These are phyloP conservation scores for Microdochium trichocladiopsis DNA, from an alignment of 2,329 filamentous ascomycete genomes.

Conservation along the genomic window DNA sequence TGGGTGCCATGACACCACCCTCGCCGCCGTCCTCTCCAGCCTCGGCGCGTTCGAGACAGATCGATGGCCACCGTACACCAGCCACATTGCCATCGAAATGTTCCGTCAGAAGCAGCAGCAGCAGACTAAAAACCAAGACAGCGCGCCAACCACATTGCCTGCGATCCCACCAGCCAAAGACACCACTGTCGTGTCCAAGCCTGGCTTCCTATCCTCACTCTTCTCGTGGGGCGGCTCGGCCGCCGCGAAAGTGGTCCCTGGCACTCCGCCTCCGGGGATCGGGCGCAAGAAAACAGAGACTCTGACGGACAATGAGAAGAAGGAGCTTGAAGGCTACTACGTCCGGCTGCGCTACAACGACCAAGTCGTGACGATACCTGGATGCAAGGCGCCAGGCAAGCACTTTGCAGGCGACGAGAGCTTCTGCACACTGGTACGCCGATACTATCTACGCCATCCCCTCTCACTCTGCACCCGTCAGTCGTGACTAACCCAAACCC, in stretches of 20 bases:
- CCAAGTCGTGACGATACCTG: conserved; percentile 70
- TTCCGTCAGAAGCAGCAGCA: conserved; percentile 51
- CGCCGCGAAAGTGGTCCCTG: conserved; percentile 12
- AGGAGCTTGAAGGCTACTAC: conserved; percentile 67
- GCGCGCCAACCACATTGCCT: conserved; percentile 16
- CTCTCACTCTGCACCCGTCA: background rate
- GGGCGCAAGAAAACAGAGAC: conserved; percentile 51
- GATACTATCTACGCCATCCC: background rate
- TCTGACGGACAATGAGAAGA: conserved; percentile 49
- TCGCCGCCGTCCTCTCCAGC: conserved; percentile 71
- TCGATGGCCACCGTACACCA: conserved; percentile 89
- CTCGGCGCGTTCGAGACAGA: conserved; percentile 69
- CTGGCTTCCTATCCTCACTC: conserved; percentile 24
- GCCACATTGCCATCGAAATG: conserved; percentile 84
- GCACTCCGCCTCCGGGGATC: conserved; percentile 36
- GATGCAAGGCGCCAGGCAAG: conserved; percentile 68
- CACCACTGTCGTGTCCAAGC: background rate
- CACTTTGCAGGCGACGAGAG: conserved; percentile 81
- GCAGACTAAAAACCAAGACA: conserved; percentile 6
- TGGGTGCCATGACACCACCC: conserved; percentile 90
- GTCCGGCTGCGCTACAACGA: conserved; percentile 93
- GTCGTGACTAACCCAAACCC: background rate
- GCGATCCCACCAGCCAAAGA: conserved; percentile 10
- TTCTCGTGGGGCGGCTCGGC: conserved; percentile 15
- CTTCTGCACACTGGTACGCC: conserved; percentile 77